Percentiles rank a stretch among this genome's conserved stretches.
These are phyloP conservation scores for Fraxinus paxiana DNA, from an alignment of 305 asterid genomes.

Conservation along the genomic window DNA sequence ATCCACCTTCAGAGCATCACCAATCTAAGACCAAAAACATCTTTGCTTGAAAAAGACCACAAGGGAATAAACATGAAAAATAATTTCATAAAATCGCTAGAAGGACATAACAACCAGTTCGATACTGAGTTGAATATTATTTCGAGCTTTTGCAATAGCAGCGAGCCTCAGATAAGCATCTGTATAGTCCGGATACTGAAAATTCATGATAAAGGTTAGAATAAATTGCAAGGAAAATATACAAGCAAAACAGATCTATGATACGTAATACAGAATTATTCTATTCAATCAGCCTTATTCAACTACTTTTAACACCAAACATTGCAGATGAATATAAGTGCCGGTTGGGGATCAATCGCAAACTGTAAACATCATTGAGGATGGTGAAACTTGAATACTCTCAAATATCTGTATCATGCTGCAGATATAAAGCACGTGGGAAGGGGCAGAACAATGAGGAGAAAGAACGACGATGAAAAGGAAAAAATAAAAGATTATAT, in stretches of 20 bases:
- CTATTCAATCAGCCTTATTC: not conserved
- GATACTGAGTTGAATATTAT: slow-evolving; percentile 70
- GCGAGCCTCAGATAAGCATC: slow-evolving; percentile 97
- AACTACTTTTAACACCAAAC: slow-evolving; percentile 4
- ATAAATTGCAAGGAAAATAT: slow-evolving; percentile 16
- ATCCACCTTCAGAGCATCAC: slow-evolving; percentile 79
- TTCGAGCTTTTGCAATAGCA: slow-evolving; percentile 87
- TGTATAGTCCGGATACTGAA: slow-evolving; percentile 83
- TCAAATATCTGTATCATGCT: not conserved
- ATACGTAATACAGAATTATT: slow-evolving; percentile 15
- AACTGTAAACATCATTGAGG: not conserved
- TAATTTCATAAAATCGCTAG: slow-evolving; percentile 13
- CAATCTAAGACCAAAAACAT: slow-evolving; percentile 53
- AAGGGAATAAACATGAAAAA: slow-evolving; percentile 7
- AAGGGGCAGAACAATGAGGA: not conserved
- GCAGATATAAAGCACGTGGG: not conserved
- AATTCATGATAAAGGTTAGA: slow-evolving; percentile 31
- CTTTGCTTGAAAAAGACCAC: slow-evolving; percentile 12
- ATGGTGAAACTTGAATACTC: not conserved
- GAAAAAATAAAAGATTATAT: not conserved
- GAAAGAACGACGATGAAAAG: not conserved
- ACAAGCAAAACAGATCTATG: slow-evolving; percentile 1
- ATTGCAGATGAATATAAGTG: not conserved
- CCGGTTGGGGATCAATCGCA: not conserved
- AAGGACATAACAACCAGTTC: slow-evolving; percentile 68